A percentile compares a stretch with the other conserved stretches of the same genome.
phyloP scores from a whole-genome alignment of 768 basidiomycete species.

The Calvatia gigantea region DNA sequence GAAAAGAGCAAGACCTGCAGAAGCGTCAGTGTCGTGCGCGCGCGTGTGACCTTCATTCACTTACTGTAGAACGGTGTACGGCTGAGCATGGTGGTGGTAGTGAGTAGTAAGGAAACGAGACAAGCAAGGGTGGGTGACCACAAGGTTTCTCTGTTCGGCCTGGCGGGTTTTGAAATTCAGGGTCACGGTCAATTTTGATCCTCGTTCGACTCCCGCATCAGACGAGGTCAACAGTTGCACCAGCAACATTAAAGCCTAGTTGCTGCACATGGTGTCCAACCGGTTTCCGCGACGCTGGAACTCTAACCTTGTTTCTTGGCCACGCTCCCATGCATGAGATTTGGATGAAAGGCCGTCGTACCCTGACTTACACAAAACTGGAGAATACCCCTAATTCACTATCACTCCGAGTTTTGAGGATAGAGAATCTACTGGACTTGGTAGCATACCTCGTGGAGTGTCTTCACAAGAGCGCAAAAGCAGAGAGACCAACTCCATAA shows the following conservation, averaged over 20 bases:
- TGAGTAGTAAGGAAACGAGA: background rate
- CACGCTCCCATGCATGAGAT: background rate
- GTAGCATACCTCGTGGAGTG: background rate
- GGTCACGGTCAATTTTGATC: background rate
- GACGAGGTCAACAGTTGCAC: background rate
- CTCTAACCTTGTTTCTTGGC: background rate
- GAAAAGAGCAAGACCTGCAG: constrained; percentile 27
- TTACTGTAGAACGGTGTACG: constrained; percentile 30
- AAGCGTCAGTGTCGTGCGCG: background rate
- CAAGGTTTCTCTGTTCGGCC: background rate
- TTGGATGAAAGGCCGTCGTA: background rate
- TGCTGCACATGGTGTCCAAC: background rate
- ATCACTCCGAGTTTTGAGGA: background rate
- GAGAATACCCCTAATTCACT: background rate
- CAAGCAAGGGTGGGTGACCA: constrained; percentile 7
- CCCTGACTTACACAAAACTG: background rate
- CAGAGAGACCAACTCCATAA: background rate
- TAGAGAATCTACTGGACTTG: background rate
- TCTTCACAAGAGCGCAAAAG: background rate
- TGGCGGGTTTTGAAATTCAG: background rate
- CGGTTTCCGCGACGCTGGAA: background rate
- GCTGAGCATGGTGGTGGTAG: constrained; percentile 18
- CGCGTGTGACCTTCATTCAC: constrained; percentile 1
- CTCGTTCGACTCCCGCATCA: background rate
- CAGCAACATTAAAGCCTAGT: background rate